phyloP scores from a whole-genome alignment of 768 basidiomycete species.

The Mycena amicta region DNA sequence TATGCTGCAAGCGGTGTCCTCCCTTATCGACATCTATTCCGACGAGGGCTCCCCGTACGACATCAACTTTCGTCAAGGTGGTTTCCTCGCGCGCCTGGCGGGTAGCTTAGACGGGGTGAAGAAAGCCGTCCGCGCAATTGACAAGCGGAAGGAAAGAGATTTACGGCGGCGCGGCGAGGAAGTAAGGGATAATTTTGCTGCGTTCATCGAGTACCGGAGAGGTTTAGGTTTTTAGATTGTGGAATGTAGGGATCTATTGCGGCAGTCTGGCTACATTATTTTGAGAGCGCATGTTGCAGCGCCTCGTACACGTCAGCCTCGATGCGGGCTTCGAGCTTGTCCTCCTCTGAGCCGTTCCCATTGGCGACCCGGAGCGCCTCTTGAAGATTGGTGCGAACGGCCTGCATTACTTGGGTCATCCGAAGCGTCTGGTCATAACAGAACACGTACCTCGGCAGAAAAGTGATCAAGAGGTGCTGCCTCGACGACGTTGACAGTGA shows the following conservation, averaged over 20 bases:
- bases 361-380: conserved; percentile 82
- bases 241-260: no score
- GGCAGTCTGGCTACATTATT: conserved; percentile 29
- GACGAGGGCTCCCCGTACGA: conserved; percentile 85
- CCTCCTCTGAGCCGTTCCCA: conserved; percentile 88
- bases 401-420: conserved; percentile 48
- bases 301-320: conserved; percentile 98
- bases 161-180: conserved; percentile 73
- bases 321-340: conserved; percentile 90
- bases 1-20: conserved; percentile 76
- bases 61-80: conserved; percentile 70
- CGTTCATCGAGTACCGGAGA: conserved; percentile 74
- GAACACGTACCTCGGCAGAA: conserved; percentile 75
- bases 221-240: conserved; percentile 35
- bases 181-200: conserved; percentile 72
- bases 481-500: conserved; percentile 97
- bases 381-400: conserved; percentile 84
- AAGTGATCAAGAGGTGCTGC: conserved; percentile 91
- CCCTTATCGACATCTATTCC: conserved; percentile 90
- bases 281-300: conserved; percentile 79
- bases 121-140: conserved; percentile 64
- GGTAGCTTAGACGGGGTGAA: conserved; percentile 65
- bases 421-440: conserved; percentile 1
- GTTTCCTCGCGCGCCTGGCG: conserved; percentile 56
- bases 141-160: conserved; percentile 67